These are phyloP conservation scores for Cladophialophora exuberans DNA, from an alignment of 2,329 filamentous ascomycete genomes.

Conservation along the genomic window DNA sequence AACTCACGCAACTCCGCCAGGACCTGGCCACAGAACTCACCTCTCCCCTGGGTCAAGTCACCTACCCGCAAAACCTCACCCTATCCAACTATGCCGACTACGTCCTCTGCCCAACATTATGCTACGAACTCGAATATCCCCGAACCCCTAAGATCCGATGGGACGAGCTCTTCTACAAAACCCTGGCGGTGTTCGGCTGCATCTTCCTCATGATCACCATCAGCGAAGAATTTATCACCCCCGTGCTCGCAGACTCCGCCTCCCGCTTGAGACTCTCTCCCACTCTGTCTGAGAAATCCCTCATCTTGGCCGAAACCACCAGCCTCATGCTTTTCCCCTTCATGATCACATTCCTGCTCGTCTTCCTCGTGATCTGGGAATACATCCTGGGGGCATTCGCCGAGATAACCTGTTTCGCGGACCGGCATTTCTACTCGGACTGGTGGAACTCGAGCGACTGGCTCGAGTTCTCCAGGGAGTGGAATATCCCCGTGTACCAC, in stretches of 20 bases:
- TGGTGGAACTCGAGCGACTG: conserved; percentile 67
- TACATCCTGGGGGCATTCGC: conserved; percentile 94
- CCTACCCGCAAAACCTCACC: conserved; percentile 88
- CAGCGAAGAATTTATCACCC: conserved; percentile 93
- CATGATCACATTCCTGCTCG: conserved; percentile 91
- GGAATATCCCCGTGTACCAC: conserved; percentile 97
- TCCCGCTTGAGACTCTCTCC: conserved; percentile 52
- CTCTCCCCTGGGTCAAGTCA: conserved; percentile 84
- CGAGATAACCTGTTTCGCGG: conserved; percentile 90
- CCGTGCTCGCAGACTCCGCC: conserved; percentile 78
- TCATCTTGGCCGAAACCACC: conserved; percentile 87
- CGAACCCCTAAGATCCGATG: conserved; percentile 75
- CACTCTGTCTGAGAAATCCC: conserved; percentile 64
- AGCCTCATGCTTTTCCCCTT: conserved; percentile 93
- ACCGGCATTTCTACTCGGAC: conserved; percentile 87
- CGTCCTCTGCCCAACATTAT: conserved; percentile 89
- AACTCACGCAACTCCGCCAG: conserved; percentile 72
- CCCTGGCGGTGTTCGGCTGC: conserved; percentile 88
- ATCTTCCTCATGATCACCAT: conserved; percentile 92
- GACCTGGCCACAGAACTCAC: conserved; percentile 89
- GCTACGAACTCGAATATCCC: conserved; percentile 97
- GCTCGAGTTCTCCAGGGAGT: conserved; percentile 92
- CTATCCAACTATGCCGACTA: conserved; percentile 82
- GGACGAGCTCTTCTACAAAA: conserved; percentile 80
- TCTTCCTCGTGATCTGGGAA: conserved; percentile 98